phyloP scores from a whole-genome alignment of 352 stramenopile genomes.

The Globisporangium carolinianum region DNA sequence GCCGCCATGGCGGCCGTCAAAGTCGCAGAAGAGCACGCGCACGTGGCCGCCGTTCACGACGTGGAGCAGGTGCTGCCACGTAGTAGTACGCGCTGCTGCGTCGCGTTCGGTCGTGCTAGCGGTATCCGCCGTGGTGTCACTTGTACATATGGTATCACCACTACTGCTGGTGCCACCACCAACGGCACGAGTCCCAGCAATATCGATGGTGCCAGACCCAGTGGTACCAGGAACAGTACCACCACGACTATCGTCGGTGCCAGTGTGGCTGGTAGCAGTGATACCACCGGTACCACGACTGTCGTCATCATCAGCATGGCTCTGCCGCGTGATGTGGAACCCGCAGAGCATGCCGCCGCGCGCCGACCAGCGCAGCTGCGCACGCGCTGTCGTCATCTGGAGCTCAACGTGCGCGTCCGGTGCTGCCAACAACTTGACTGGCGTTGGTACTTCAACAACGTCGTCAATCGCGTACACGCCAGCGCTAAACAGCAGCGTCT shows the following conservation, averaged over 20 bases:
- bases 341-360: constrained; percentile 53
- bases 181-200: too few species aligned
- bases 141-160: too few species aligned
- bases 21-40: constrained; percentile 57
- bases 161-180: too few species aligned
- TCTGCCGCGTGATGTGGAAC: constrained; percentile 48
- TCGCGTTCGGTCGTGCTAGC: neutral
- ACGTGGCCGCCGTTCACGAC: constrained; percentile 34
- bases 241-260: too few species aligned
- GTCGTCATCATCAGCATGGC: neutral
- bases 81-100: neutral
- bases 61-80: constrained; percentile 63
- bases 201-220: too few species aligned
- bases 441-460: constrained; percentile 34
- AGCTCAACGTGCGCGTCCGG: constrained; percentile 62
- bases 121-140: neutral
- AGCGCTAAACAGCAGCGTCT: constrained; percentile 59
- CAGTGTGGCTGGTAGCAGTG: too few species aligned
- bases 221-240: too few species aligned
- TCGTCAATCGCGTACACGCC: constrained; percentile 59
- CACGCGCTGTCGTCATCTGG: constrained; percentile 41
- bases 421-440: constrained; percentile 39
- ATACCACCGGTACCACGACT: neutral
- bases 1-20: constrained; percentile 52
- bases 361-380: constrained; percentile 51